Base-by-base conservation (phyloP, 257 asterid genomes). In the Ehretia macrophylla region DNA sequence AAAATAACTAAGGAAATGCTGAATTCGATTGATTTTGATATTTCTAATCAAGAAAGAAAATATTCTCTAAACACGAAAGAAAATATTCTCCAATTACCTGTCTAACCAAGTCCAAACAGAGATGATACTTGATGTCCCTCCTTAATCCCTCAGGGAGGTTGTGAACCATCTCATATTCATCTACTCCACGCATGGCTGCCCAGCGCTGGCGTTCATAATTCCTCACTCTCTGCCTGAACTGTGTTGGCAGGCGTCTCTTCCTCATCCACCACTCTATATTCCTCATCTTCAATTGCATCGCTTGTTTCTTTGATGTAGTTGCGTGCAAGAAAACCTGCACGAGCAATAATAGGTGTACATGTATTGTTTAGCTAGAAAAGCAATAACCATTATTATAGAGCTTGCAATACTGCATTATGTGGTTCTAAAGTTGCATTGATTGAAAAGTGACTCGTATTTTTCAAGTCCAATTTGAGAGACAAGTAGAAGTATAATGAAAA, bases 241-340 rank as follows among this genome's bases (percentile, higher is more conserved):
- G 64, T 19, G 62, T 59, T 1, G 99, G 99, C 80, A 93, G 63
- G 3, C 74, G 81, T 54, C 96, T 66, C 69, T 81, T 93, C 61
- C 87, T 83, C 99, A 93, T 93, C 99, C 99, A 93, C 99, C 99
- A 86, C 62, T 89, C 99, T 56, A 93, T 75, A 49, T 86, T 93
- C 75, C 97, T 80, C 99, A 89, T 93, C 77, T 86, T 89, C 77
- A 93, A 45, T 53, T 93, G 94, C 99, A 93, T 93, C 1, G 92
- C 95, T 62, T 93, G 99, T 73, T 93, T 93, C 85, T 93, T 93
- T 12, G 99, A 93, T 1, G 99, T 93, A 0, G 99, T 93, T 40
- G 99, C 96, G 55, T 89, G 94, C 85, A 93, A 73, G 67, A 93
- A 93, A 42, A 93, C 99, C 96, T 91, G 42, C 20, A 49, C 22